A percentile compares a stretch with the other conserved stretches of the same genome.
These are phyloP conservation scores for Pyrenophora seminiperda DNA, from an alignment of 2,329 filamentous ascomycete species.

Conservation along the genomic window DNA sequence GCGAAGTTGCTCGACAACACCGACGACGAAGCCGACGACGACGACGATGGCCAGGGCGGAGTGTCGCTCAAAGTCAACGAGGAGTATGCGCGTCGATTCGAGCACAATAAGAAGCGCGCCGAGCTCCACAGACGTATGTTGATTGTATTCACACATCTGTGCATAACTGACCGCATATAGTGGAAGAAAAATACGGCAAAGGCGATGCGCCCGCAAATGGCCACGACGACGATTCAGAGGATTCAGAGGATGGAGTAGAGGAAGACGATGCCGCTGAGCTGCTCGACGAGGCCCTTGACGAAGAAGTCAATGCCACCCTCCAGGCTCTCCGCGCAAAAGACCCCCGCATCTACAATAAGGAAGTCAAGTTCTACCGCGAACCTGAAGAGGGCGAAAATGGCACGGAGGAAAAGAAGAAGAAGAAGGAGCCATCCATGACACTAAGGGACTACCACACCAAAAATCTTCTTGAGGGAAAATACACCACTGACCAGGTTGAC, in stretches of 20 bases:
- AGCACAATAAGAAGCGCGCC: constrained; percentile 96
- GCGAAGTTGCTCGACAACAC: constrained; percentile 47
- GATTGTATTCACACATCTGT: too few species aligned
- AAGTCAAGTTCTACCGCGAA: constrained; percentile 76
- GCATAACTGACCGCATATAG: constrained; percentile 52
- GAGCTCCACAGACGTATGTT: constrained; percentile 72
- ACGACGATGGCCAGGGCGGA: constrained; percentile 23
- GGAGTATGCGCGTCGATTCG: constrained; percentile 86
- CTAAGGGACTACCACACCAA: constrained; percentile 90
- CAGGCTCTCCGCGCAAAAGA: constrained; percentile 89
- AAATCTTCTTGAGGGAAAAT: constrained; percentile 77
- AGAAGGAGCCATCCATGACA: constrained; percentile 74
- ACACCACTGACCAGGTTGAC: constrained; percentile 61
- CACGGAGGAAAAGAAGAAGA: constrained; percentile 61
- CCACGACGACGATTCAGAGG: constrained; percentile 59
- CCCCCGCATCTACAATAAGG: constrained; percentile 83
- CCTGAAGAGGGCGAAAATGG: constrained; percentile 58
- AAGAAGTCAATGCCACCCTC: constrained; percentile 84
- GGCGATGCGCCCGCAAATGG: constrained; percentile 38
- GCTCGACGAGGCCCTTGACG: constrained; percentile 82
- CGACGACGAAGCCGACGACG: constrained; percentile 38
- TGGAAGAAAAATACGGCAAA: constrained; percentile 85
- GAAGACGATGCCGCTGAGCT: constrained; percentile 92
- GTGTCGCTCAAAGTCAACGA: constrained; percentile 77
- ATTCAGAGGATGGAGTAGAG: constrained; percentile 65